Evolutionary conservation across 169 alveolate species (phyloP), one percentile per base, ranked within the genome.

Genomic region (Eimeria tenella): DNA sequence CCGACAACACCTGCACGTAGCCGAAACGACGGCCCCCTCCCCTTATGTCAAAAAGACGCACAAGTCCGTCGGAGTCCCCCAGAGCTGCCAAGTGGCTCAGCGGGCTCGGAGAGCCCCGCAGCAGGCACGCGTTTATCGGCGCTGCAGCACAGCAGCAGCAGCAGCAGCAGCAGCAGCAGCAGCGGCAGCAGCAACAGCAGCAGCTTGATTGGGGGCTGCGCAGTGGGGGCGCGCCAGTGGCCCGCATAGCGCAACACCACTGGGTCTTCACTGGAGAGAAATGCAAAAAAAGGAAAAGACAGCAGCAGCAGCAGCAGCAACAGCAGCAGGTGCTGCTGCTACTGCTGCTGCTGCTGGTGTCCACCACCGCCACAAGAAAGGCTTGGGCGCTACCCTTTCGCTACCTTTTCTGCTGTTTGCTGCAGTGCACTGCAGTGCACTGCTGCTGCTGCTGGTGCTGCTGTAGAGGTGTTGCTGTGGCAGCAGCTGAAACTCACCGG

Each of bases 121-220:
- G 31, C 11, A 68, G 31, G 3, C 77, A 68, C 42, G 77, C 77
- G 31, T 68, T 13, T 10, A 68, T n/a, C 49, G 77, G 77, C 13
- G 58, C 53, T 73, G 60, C 15, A 42, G 15, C 19, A 1, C 15
- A 73, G 23, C 10, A 73, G 60, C 42, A 15, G 42, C 77, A 58
- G 19, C 68, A 58, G 68, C 68, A 58, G 68, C 68, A 58, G 68
- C 68, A 58, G 19, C 68, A 58, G 68, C 68, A 58, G 68, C 68
- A 58, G 68, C 68, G 19, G 68, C 68, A 58, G 68, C 68, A 58
- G 68, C 68, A 58, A 3, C 68, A 58, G 68, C 68, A 58, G 19
- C 68, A 58, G 19, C 68, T 13, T 31, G 42, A 31, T 31, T 31
- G 42, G 42, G 4, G 42, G 42, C 42, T 31, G 42, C 42, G 42